Conservation (phyloP, 495 filamentous ascomycete species). For the Aspergillus ellipticus region DNA sequence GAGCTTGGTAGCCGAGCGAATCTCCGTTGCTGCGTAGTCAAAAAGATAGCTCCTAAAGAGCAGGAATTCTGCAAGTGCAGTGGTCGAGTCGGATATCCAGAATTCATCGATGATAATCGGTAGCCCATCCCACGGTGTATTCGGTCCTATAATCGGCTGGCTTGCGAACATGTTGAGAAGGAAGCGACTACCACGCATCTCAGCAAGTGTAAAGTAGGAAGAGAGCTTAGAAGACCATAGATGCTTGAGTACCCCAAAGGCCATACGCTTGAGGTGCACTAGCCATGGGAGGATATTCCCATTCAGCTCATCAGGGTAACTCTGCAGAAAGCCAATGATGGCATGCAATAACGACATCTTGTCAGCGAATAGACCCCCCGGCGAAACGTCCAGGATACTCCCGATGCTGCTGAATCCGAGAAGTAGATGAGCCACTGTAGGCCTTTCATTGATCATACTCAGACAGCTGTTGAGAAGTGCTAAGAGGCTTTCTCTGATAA, state of each 20-base stretch:
- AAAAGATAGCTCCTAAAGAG: constrained; percentile 67
- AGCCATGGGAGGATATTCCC: constrained; percentile 66
- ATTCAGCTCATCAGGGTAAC: constrained; percentile 58
- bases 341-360: constrained; percentile 77
- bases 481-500: constrained; percentile 73
- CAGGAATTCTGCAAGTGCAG: constrained; percentile 69
- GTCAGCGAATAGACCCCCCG: constrained; percentile 60
- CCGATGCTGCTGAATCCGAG: constrained; percentile 79
- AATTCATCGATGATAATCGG: constrained; percentile 55
- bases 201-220: constrained; percentile 62
- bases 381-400: constrained; percentile 58
- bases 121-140: constrained; percentile 66
- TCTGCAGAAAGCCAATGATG: constrained; percentile 62
- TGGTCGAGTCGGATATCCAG: constrained; percentile 57
- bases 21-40: constrained; percentile 79
- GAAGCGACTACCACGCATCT: constrained; percentile 73
- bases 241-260: constrained; percentile 70
- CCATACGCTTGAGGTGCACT: constrained; percentile 65
- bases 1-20: constrained; percentile 68
- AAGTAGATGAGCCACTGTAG: constrained; percentile 83
- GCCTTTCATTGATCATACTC: constrained; percentile 60
- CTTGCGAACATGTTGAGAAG: constrained; percentile 64
- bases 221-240: constrained; percentile 87
- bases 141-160: constrained; percentile 60
- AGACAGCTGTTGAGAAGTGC: constrained; percentile 79